Base-by-base conservation (phyloP, 2,329 filamentous ascomycete species). In the Hymenoscyphus albidus region DNA sequence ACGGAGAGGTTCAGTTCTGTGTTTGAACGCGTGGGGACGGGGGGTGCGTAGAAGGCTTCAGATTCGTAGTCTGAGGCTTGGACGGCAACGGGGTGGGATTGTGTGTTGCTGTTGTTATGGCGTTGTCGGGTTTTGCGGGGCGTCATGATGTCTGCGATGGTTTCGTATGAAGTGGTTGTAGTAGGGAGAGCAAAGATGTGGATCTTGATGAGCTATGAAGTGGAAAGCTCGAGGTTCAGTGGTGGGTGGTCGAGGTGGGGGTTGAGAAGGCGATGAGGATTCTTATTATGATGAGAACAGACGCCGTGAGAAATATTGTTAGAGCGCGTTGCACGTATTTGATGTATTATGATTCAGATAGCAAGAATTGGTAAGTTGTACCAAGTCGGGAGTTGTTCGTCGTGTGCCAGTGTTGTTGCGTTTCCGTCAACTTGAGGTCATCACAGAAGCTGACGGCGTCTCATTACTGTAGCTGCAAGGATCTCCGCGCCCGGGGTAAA, bases 1-100 rank as follows among this genome's bases (percentile, higher is more conserved):
- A 97, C 94, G 59, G 86, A 83, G 69, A 96, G 83, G 80, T 98
- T 98, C 74, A 98, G 88, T 70, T 96, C 89, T 63, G 89, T 90
- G 77, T 93, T 95, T 68, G 89, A 88, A 69, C 91, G 76, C 62
- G 81, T 80, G 54, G 81, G 80, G 35, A 66, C 67, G 38, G 74
- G 65, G 31, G 76, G 72, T 68, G 76, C 70, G 60, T 77, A 75
- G 63, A 67, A 74, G 14, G 76, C 76, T 72, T 83, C 81, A 18
- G 79, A 82, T 67, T 84, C 82, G 75, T 78, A 85, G 79, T 80
- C 84, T 69, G 80, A 85, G 61, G 78, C 82, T 73, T 78, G 83
- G 42, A 76, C 40, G 54, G 66, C 65, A 16, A 64, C 61, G 22
- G 64, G 66, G 38, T 71, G 76, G n/a, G 67, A 80, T 67, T 72